Percentiles rank a stretch among this genome's conserved stretches.
Conservation (phyloP, 805 yeast species). For the Hanseniaspora lindneri region DNA sequence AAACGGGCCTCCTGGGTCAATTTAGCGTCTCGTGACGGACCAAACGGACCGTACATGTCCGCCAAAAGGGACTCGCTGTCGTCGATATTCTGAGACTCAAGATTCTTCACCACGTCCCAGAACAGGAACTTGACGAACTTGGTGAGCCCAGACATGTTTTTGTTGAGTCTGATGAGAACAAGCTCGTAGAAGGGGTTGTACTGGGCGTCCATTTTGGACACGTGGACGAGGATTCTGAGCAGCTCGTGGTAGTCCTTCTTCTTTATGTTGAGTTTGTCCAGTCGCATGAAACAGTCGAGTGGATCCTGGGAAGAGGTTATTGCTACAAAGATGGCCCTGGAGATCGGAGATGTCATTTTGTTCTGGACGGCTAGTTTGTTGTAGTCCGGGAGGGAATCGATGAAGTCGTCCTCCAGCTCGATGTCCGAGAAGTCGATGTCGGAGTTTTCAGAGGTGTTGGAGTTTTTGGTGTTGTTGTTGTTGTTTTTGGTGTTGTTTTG, state of each 20-base stretch:
- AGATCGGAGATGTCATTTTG: conserved; percentile 88
- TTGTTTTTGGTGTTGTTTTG: too few species aligned
- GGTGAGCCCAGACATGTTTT: conserved; percentile 58
- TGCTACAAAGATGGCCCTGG: conserved; percentile 86
- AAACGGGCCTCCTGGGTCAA: conserved; percentile 67
- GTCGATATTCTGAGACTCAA: conserved; percentile 42
- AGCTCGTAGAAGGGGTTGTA: conserved; percentile 79
- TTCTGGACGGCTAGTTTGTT: conserved; percentile 70
- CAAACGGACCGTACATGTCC: conserved; percentile 34
- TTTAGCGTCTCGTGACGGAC: conserved; percentile 45
- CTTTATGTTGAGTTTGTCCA: conserved; percentile 69
- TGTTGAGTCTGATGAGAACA: conserved; percentile 30
- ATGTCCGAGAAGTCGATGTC: conserved; percentile 28
- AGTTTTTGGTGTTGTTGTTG: too few species aligned
- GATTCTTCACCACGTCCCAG: conserved; percentile 72
- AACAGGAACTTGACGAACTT: conserved; percentile 50
- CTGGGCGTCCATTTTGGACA: conserved; percentile 64
- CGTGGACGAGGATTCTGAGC: conserved; percentile 73
- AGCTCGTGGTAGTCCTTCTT: conserved; percentile 75
- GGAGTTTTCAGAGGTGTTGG: too few species aligned
- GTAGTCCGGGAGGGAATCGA: conserved; percentile 76
- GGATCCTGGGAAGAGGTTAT: conserved; percentile 92
- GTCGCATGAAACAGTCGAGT: conserved; percentile 69
- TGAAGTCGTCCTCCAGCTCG: conserved; percentile 43
- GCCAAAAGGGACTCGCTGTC: conserved; percentile 25